Evolutionary conservation across 345 rosid species (phyloP).

Genomic region (Turritis glabra): DNA sequence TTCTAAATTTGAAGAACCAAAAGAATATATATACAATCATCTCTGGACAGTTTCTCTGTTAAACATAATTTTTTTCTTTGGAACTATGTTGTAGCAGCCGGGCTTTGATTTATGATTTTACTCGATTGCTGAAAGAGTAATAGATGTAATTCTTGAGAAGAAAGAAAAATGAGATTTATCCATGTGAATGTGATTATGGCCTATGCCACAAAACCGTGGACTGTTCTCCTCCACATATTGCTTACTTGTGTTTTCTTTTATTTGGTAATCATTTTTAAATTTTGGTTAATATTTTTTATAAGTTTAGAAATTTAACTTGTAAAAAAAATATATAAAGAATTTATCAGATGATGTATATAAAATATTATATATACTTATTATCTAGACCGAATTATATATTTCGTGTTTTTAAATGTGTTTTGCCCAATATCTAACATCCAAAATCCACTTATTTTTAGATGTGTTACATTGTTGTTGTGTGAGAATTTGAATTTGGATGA

Average conservation of each 20-base stretch:
- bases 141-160: conserved; percentile 23
- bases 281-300: not conserved
- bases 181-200: not conserved
- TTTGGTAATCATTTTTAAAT: not conserved
- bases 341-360: no score
- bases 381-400: no score
- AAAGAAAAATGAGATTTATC: not conserved
- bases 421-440: not conserved
- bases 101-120: conserved; percentile 24
- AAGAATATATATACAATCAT: conserved; percentile 34
- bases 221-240: not conserved
- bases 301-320: not conserved
- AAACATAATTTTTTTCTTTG: not conserved
- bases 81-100: conserved; percentile 35
- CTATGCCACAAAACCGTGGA: not conserved
- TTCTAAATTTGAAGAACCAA: conserved; percentile 19
- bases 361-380: not conserved
- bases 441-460: not conserved
- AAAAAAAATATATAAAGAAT: no score
- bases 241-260: not conserved
- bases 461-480: not conserved
- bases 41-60: conserved; percentile 28
- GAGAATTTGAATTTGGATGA: not conserved
- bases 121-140: conserved; percentile 30
- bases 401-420: not conserved